A percentile compares a stretch with the other conserved stretches of the same genome.
Conservation (phyloP, 2,329 filamentous ascomycete species). For the Helotiales sp. region DNA sequence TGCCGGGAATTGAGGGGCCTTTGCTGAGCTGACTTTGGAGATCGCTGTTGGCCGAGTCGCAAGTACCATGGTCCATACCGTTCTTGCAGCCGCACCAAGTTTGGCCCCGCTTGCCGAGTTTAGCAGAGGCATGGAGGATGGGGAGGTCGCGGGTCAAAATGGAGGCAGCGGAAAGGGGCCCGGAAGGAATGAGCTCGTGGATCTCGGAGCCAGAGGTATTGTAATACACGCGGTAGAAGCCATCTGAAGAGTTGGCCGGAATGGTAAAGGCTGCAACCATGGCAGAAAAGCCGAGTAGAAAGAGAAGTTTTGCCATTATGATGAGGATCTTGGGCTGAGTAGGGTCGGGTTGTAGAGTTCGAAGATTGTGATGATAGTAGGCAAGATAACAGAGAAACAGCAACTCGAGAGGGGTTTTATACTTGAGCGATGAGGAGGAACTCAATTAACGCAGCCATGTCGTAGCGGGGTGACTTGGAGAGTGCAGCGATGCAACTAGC, state of each 20-base stretch:
- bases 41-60: not conserved
- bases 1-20: not conserved
- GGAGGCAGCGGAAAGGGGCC: not conserved
- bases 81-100: not conserved
- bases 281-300: not conserved
- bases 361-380: too few species aligned
- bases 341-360: too few species aligned
- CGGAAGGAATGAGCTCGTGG: not conserved
- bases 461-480: too few species aligned
- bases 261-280: not conserved
- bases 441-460: too few species aligned
- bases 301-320: not conserved
- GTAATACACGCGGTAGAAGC: not conserved
- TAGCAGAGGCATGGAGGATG: not conserved
- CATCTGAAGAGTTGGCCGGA: not conserved
- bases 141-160: not conserved
- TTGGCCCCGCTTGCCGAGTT: not conserved
- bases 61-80: not conserved
- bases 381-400: too few species aligned
- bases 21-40: not conserved
- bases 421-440: too few species aligned
- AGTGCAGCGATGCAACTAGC: too few species aligned
- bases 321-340: not conserved
- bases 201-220: not conserved
- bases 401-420: too few species aligned